Evolutionary conservation across 2,329 filamentous ascomycete genomes (phyloP), one percentile per base, ranked within the genome.

Genomic region (Fusarium robinianum): DNA sequence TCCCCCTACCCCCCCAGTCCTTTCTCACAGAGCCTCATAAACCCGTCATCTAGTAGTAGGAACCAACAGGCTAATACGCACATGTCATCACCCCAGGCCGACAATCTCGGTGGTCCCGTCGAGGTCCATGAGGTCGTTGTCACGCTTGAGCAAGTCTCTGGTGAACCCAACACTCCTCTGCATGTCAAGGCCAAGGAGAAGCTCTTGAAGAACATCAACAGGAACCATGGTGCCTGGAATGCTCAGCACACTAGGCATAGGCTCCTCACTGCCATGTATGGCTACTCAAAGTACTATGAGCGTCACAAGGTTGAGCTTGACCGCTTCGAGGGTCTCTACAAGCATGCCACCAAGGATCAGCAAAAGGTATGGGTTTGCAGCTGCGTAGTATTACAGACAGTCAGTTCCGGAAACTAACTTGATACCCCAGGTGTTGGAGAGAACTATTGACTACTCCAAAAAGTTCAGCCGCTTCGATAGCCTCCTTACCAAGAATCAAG

Each of bases 361-460:
- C 67, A 65, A n/a, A n/a, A n/a, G n/a, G n/a, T n/a, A n/a, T n/a
- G n/a, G n/a, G 17, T 51, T 53, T 6, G 52, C 46, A 10, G 33
- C 41, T 32, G 5, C 6, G 12, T 6, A 15, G 5, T 14, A n/a
- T 11, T 15, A 16, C 3, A 24, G 7, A 9, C 8, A 26, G 12
- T 14, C n/a, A 31, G 14, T 8, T 33, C 34, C 44, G 10, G n/a
- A n/a, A n/a, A n/a, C 32, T 24, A 7, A 44, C 11, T 27, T 11
- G 0, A 24, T 7, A 12, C 17, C 8, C 12, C 1, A 3, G 3
- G 2, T 25, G 3, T 72, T 85, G 2, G 79, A 83, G 49, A 74
- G 77, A n/a, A 66, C 74, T 2, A 62, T 83, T 26, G 70, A 78
- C 32, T 85, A 82, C 55, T 75, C 76, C 2, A 74, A 79, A 45